phyloP scores from a whole-genome alignment of 768 basidiomycete species.

The Tricholoma sp. region DNA sequence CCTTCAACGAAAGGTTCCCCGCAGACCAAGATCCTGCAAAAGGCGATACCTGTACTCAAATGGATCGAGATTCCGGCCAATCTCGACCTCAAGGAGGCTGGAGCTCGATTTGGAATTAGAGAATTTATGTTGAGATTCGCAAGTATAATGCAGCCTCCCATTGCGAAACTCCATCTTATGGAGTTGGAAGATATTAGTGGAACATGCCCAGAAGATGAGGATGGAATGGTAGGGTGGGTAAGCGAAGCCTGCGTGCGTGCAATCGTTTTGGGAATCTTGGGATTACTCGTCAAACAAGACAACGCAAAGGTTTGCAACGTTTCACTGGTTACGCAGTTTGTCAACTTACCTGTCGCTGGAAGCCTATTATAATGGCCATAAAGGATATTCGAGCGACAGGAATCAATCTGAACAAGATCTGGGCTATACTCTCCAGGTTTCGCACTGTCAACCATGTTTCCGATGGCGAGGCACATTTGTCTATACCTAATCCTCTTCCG shows the following conservation, averaged over 20 bases:
- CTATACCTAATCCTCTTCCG: constrained; percentile 57
- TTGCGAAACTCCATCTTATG: constrained; percentile 45
- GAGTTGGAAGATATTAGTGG: constrained; percentile 58
- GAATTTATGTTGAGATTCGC: constrained; percentile 70
- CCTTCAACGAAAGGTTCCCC: constrained; percentile 12
- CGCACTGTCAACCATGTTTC: constrained; percentile 24
- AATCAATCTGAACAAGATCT: constrained; percentile 57
- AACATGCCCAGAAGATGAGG: constrained; percentile 26
- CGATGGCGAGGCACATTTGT: neutral
- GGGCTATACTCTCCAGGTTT: constrained; percentile 47
- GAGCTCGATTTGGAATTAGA: constrained; percentile 64
- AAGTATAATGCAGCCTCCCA: constrained; percentile 38
- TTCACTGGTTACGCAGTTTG: neutral
- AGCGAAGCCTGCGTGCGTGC: constrained; percentile 61
- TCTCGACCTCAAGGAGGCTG: constrained; percentile 42
- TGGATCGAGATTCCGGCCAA: constrained; percentile 49
- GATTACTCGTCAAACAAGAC: constrained; percentile 43
- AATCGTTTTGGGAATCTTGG: constrained; percentile 57
- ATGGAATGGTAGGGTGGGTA: constrained; percentile 50
- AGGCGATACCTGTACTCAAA: constrained; percentile 38
- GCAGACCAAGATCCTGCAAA: constrained; percentile 26
- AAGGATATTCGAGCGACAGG: constrained; percentile 51
- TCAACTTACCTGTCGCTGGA: neutral
- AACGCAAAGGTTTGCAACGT: constrained; percentile 29
- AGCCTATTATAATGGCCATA: constrained; percentile 41